These are phyloP conservation scores for Antitrichia curtipendula DNA, from an alignment of 225 moss, liverwort and hornwort genomes.

Conservation along the genomic window DNA sequence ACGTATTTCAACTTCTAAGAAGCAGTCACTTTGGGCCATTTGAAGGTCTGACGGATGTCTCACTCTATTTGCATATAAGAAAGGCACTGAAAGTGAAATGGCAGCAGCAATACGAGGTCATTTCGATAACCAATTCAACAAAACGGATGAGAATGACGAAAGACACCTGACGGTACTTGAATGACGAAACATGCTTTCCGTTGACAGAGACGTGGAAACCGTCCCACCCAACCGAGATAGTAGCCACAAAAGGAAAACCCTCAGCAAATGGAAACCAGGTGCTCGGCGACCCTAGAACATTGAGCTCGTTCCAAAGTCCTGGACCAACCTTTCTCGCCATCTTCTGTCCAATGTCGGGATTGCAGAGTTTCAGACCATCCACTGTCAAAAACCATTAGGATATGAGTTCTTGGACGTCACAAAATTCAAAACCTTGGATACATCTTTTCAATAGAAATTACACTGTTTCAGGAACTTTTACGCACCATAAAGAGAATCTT, in stretches of 20 bases:
- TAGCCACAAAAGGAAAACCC: conserved; percentile 84
- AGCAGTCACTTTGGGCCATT: background rate
- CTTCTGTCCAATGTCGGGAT: conserved; percentile 49
- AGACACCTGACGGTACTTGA: conserved; percentile 71
- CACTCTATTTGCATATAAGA: background rate
- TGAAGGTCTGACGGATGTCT: background rate
- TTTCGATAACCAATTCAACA: background rate
- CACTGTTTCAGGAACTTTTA: background rate
- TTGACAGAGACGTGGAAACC: conserved; percentile 92
- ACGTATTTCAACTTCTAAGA: background rate
- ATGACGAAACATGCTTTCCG: conserved; percentile 77
- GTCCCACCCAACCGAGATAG: conserved; percentile 79
- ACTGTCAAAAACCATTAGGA: conserved; percentile 33
- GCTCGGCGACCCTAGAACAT: background rate
- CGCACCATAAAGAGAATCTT: too few species aligned
- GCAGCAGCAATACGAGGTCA: background rate
- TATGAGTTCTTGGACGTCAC: background rate
- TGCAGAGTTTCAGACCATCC: conserved; percentile 64
- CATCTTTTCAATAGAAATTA: background rate
- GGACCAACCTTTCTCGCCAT: conserved; percentile 28
- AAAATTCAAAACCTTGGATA: background rate
- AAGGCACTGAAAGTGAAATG: background rate
- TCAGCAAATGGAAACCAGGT: conserved; percentile 85
- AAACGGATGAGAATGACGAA: background rate
- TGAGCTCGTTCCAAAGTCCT: conserved; percentile 41